Percentiles rank a stretch among this genome's conserved stretches.
Evolutionary conservation across 768 basidiomycete genomes (phyloP).

Genomic region (Leccinum fibrillosum): DNA sequence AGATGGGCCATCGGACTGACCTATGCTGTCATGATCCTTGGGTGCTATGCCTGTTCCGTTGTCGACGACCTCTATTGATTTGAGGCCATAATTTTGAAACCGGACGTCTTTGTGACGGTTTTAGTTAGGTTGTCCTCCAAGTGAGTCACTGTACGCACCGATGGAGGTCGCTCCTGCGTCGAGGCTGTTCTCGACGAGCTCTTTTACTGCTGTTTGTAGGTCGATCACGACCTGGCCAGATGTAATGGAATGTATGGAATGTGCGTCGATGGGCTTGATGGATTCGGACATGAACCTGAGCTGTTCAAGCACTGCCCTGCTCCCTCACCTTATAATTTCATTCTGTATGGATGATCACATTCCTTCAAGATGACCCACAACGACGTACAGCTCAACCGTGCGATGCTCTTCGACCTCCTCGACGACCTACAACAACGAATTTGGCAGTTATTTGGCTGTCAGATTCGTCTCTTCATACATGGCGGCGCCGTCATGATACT

Average conservation of each 20-base stretch:
- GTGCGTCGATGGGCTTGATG: conserved; percentile 64
- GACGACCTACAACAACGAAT: conserved; percentile 50
- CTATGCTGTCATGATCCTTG: conserved; percentile 73
- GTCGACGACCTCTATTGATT: conserved; percentile 83
- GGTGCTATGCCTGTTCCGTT: conserved; percentile 86
- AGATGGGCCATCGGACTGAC: conserved; percentile 39
- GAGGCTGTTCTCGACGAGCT: conserved; percentile 93
- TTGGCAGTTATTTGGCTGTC: conserved; percentile 42
- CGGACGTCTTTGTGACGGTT: conserved; percentile 66
- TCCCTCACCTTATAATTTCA: no score
- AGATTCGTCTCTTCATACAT: conserved; percentile 62
- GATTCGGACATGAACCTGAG: neutral
- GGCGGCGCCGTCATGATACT: conserved; percentile 76
- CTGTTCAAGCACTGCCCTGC: neutral
- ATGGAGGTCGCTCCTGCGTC: conserved; percentile 89
- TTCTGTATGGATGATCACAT: neutral
- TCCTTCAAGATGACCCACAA: conserved; percentile 30
- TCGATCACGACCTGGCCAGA: conserved; percentile 96
- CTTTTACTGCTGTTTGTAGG: conserved; percentile 91
- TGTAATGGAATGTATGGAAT: conserved; percentile 83
- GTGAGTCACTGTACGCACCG: conserved; percentile 45
- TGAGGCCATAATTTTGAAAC: conserved; percentile 84
- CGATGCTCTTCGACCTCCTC: conserved; percentile 44
- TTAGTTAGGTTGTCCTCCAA: no score
- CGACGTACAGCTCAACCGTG: conserved; percentile 30